A percentile compares a stretch with the other conserved stretches of the same genome.
Conservation (phyloP, 108 stramenopile species). For the Pseudonitzschia pungens region DNA sequence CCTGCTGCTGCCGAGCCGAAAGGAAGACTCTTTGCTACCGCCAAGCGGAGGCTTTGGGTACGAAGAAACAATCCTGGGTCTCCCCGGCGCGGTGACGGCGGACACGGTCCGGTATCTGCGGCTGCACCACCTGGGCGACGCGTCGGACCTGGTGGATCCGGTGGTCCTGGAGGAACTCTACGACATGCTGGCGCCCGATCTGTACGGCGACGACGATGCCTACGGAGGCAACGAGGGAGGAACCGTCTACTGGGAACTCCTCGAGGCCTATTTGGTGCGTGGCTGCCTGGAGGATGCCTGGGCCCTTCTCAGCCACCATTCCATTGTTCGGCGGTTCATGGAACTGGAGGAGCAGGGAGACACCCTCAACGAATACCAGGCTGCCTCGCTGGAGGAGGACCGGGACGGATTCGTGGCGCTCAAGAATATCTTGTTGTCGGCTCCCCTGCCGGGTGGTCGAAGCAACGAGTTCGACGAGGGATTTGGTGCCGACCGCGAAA, state of each 20-base stretch:
- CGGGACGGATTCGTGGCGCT: slow-evolving; percentile 59
- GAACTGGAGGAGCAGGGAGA: slow-evolving; percentile 18
- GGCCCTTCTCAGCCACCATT: slow-evolving; percentile 65
- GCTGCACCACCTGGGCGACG: slow-evolving; percentile 32
- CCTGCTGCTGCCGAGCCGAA: slow-evolving; percentile 40
- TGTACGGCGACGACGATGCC: slow-evolving; percentile 17
- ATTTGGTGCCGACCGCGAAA: not conserved
- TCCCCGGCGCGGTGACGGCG: slow-evolving; percentile 68
- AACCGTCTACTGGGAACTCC: slow-evolving; percentile 52
- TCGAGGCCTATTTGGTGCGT: slow-evolving; percentile 42
- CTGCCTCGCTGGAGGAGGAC: slow-evolving; percentile 38
- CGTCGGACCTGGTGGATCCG: slow-evolving; percentile 1
- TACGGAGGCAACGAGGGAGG: slow-evolving; percentile 24
- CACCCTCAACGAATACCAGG: slow-evolving; percentile 18
- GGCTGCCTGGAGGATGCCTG: slow-evolving; percentile 73
- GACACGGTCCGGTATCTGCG: slow-evolving; percentile 77
- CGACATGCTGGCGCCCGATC: slow-evolving; percentile 62
- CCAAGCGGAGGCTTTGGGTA: slow-evolving; percentile 10
- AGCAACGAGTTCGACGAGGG: slow-evolving; percentile 54
- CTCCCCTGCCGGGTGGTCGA: slow-evolving; percentile 77
- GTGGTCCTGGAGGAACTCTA: slow-evolving; percentile 36
- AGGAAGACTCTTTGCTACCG: not conserved
- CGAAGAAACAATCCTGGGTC: slow-evolving; percentile 25
- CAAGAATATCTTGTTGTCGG: slow-evolving; percentile 55
- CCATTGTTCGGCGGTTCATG: slow-evolving; percentile 41